These are phyloP conservation scores for Globisporangium lucens DNA, from an alignment of 352 stramenopile species.

Conservation along the genomic window DNA sequence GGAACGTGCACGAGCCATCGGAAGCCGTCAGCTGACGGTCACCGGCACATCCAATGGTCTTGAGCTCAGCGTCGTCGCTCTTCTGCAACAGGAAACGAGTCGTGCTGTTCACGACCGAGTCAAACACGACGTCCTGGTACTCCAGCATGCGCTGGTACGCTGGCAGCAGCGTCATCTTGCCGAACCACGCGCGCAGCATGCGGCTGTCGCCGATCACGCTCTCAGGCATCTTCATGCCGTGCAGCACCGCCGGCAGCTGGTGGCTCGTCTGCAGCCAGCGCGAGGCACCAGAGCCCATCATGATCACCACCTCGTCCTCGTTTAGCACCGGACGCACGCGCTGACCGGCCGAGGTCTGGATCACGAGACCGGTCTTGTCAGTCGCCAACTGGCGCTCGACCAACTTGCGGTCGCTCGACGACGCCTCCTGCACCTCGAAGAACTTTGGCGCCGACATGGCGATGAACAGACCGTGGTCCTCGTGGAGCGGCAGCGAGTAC, in stretches of 20 bases:
- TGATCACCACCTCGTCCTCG: conserved; percentile 51
- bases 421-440: too few species aligned
- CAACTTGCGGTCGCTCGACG: conserved; percentile 23
- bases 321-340: conserved; percentile 49
- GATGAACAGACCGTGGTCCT: too few species aligned
- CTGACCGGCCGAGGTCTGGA: conserved; percentile 24
- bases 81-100: conserved; percentile 30
- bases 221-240: conserved; percentile 60
- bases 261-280: conserved; percentile 47
- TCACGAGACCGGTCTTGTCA: conserved; percentile 43
- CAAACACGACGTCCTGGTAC: conserved; percentile 24
- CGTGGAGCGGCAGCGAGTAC: too few species aligned
- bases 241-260: conserved; percentile 45
- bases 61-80: conserved; percentile 22
- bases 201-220: conserved; percentile 19
- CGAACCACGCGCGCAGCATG: conserved; percentile 49
- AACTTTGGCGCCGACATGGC: too few species aligned
- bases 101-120: conserved; percentile 35
- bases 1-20: conserved; percentile 34
- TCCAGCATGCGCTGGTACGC: conserved; percentile 39
- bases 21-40: conserved; percentile 38
- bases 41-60: conserved; percentile 38
- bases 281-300: conserved; percentile 43
- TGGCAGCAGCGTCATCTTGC: conserved; percentile 59
- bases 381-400: conserved; percentile 22